Percentiles rank a stretch among this genome's conserved stretches.
Conservation (phyloP, 768 basidiomycete species). For the Galerina sulciceps region DNA sequence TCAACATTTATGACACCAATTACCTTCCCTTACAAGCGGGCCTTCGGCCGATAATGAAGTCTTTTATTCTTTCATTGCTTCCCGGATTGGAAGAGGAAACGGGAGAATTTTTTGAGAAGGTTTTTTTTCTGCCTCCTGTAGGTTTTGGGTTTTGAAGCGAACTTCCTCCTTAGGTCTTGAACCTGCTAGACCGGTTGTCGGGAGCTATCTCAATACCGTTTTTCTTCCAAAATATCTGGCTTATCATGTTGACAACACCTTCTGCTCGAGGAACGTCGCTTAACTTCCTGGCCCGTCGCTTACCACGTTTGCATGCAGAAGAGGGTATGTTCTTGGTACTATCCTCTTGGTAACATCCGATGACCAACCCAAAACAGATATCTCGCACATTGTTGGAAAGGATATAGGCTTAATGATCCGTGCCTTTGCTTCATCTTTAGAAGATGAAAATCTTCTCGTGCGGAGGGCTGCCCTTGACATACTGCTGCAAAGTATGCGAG, state of each 20-base stretch:
- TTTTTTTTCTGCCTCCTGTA: slow-evolving; percentile 21
- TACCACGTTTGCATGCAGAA: slow-evolving; percentile 70
- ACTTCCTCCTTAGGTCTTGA: slow-evolving; percentile 65
- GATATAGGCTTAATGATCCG: slow-evolving; percentile 95
- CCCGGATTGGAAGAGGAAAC: slow-evolving; percentile 98
- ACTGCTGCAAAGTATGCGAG: slow-evolving; percentile 71
- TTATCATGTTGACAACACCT: slow-evolving; percentile 89
- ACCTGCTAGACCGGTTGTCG: slow-evolving; percentile 80
- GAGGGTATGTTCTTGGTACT: slow-evolving; percentile 54
- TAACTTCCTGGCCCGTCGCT: slow-evolving; percentile 81
- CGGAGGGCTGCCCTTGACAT: slow-evolving; percentile 86
- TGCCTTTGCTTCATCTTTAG: slow-evolving; percentile 88
- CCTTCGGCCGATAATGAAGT: slow-evolving; percentile 90
- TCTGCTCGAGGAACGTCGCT: slow-evolving; percentile 84
- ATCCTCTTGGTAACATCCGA: too few relatives aligned
- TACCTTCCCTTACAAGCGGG: slow-evolving; percentile 85
- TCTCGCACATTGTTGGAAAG: slow-evolving; percentile 73
- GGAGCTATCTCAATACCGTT: slow-evolving; percentile 85
- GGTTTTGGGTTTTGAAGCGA: not conserved
- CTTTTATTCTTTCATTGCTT: slow-evolving; percentile 89
- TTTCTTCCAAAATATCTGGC: slow-evolving; percentile 96
- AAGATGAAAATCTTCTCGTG: slow-evolving; percentile 92
- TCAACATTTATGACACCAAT: slow-evolving; percentile 91
- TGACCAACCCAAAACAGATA: too few relatives aligned
- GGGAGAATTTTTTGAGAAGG: slow-evolving; percentile 95